Evolutionary conservation across 164 flowering plant species (phyloP).

Genomic region (Euptelea pleiosperma): DNA sequence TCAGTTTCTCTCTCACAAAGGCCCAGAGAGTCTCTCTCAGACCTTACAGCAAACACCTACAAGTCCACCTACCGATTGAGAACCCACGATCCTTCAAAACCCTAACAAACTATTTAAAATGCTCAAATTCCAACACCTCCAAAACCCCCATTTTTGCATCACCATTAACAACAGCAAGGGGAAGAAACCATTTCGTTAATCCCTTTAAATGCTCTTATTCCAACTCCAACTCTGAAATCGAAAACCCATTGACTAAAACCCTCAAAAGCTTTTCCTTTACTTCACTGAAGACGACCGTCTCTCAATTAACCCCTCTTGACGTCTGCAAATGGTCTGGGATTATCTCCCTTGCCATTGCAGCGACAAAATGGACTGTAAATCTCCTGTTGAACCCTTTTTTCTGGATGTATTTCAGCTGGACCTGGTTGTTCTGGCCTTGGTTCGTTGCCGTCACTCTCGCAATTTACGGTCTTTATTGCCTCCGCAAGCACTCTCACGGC

Average conservation of each 20-base stretch:
- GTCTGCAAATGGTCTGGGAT: conserved; percentile 59
- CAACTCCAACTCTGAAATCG: conserved; percentile 21
- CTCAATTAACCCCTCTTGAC: conserved; percentile 47
- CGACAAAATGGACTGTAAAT: conserved; percentile 48
- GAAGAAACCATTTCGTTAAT: conserved; percentile 18
- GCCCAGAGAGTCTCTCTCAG: conserved; percentile 25
- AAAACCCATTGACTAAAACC: conserved; percentile 26
- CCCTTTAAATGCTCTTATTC: conserved; percentile 33
- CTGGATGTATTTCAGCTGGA: conserved; percentile 95
- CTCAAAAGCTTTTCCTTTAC: conserved; percentile 35
- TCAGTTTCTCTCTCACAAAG: conserved; percentile 5
- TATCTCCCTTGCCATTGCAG: conserved; percentile 45
- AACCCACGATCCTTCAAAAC: conserved; percentile 4
- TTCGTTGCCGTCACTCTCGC: conserved; percentile 51
- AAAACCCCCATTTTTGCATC: background rate
- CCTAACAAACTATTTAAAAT: conserved; percentile 6
- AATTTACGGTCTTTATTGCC: conserved; percentile 52
- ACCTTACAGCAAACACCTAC: conserved; percentile 41
- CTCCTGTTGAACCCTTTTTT: conserved; percentile 57
- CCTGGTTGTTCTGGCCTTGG: conserved; percentile 97
- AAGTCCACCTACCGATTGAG: conserved; percentile 8
- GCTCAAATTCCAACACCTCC: conserved; percentile 1
- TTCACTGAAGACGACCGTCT: conserved; percentile 33
- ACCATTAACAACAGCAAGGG: conserved; percentile 2
- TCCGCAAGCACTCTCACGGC: conserved; percentile 42